Conservation (phyloP, 2,329 filamentous ascomycete genomes). For the Botrytis pseudocinerea region DNA sequence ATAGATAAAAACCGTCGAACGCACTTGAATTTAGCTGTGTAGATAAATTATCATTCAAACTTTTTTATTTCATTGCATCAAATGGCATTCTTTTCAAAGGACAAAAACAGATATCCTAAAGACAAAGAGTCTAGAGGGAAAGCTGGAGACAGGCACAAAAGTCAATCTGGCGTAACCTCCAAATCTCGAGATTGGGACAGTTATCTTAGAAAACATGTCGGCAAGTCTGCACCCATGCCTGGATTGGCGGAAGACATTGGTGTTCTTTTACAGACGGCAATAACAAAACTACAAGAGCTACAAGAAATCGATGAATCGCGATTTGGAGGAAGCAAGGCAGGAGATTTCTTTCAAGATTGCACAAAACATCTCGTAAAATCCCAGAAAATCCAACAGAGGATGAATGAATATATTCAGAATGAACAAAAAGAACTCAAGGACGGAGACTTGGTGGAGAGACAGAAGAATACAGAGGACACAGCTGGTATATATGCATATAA, state of each 20-base stretch:
- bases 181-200: neutral
- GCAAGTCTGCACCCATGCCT: neutral
- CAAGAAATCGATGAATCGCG: fast-evolving
- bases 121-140: too few relatives aligned
- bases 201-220: neutral
- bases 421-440: neutral
- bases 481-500: neutral
- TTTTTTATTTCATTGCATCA: neutral
- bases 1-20: too few relatives aligned
- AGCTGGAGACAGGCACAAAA: neutral
- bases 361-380: too few relatives aligned
- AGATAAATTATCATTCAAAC: too few relatives aligned
- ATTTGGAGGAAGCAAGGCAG: neutral
- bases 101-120: too few relatives aligned
- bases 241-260: neutral
- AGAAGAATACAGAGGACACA: too few relatives aligned
- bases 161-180: neutral
- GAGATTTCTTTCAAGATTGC: neutral
- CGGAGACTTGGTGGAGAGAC: fast-evolving
- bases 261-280: neutral
- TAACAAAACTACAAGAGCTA: neutral
- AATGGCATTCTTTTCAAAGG: too few relatives aligned
- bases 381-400: neutral
- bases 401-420: neutral
- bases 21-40: neutral